Percentiles rank a stretch among this genome's conserved stretches.
Conservation (phyloP, 495 filamentous ascomycete genomes). For the Podospora comata region DNA sequence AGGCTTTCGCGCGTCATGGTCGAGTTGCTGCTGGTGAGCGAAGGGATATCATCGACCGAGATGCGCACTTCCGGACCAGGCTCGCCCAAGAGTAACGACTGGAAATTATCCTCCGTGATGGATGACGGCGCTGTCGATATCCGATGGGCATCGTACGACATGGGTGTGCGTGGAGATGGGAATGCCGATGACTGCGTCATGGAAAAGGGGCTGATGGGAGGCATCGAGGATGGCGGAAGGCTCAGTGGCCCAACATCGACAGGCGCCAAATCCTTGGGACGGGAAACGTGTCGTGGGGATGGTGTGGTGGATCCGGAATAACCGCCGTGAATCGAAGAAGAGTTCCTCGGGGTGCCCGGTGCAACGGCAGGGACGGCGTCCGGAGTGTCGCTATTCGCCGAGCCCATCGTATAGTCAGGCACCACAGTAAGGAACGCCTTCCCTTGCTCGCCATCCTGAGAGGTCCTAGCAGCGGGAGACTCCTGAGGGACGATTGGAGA, state of each 20-base stretch:
- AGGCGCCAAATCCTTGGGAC: slow-evolving; percentile 55
- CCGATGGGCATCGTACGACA: slow-evolving; percentile 67
- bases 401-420: not conserved
- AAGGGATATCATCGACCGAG: slow-evolving; percentile 84
- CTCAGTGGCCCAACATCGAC: slow-evolving; percentile 47
- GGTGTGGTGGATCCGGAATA: slow-evolving; percentile 53
- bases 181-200: slow-evolving; percentile 52
- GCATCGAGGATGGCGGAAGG: slow-evolving; percentile 42
- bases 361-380: not conserved
- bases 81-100: slow-evolving; percentile 59
- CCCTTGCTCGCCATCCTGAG: not conserved
- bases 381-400: not conserved
- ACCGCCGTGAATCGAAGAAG: slow-evolving; percentile 2
- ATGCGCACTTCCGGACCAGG: slow-evolving; percentile 63
- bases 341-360: slow-evolving; percentile 24
- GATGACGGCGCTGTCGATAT: slow-evolving; percentile 70
- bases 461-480: not conserved
- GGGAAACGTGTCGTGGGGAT: slow-evolving; percentile 53
- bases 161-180: slow-evolving; percentile 56
- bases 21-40: slow-evolving; percentile 80
- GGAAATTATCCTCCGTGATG: slow-evolving; percentile 63
- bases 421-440: not conserved
- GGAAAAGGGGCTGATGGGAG: slow-evolving; percentile 53
- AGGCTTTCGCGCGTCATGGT: slow-evolving; percentile 70
- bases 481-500: not conserved